These are phyloP conservation scores for Aspergillus biplanus DNA, from an alignment of 495 filamentous ascomycete species.

Conservation along the genomic window DNA sequence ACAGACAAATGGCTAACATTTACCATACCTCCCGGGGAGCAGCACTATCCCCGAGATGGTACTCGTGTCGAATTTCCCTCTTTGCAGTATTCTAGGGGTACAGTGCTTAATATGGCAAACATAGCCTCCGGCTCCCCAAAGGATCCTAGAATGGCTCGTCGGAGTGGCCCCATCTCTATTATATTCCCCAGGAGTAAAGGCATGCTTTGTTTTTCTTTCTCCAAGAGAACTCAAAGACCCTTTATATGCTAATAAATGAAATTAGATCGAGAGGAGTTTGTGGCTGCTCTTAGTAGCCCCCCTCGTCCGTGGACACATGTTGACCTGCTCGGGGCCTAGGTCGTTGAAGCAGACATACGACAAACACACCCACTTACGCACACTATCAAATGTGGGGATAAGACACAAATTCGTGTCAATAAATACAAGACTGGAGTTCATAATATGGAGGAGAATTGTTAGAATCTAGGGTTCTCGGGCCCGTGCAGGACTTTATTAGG, in stretches of 20 bases:
- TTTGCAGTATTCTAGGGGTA: constrained; percentile 32
- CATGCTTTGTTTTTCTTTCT: constrained; percentile 18
- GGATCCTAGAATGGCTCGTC: constrained; percentile 23
- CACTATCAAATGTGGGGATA: too few species aligned
- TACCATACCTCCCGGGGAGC: constrained; percentile 18
- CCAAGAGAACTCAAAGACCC: too few species aligned
- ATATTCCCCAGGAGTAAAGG: constrained; percentile 33
- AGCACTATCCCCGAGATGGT: constrained; percentile 26
- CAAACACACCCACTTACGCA: too few species aligned
- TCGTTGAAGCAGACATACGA: background rate
- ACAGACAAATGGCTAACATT: constrained; percentile 43
- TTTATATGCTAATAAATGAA: background rate
- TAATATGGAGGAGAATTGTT: too few species aligned
- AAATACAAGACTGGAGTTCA: too few species aligned
- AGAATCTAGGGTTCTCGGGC: too few species aligned
- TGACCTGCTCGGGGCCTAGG: background rate
- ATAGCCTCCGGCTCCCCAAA: constrained; percentile 35
- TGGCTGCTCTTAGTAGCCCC: background rate
- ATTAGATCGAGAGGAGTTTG: constrained; percentile 7
- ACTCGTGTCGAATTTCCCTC: constrained; percentile 33
- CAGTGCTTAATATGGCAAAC: constrained; percentile 39
- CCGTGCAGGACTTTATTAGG: too few species aligned
- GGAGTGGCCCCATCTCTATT: constrained; percentile 38
- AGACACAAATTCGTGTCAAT: too few species aligned
- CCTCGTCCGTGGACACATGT: background rate